Percentiles rank a stretch among this genome's conserved stretches.
phyloP scores from a whole-genome alignment of 108 stramenopile genomes.

The Bacterosira constricta region DNA sequence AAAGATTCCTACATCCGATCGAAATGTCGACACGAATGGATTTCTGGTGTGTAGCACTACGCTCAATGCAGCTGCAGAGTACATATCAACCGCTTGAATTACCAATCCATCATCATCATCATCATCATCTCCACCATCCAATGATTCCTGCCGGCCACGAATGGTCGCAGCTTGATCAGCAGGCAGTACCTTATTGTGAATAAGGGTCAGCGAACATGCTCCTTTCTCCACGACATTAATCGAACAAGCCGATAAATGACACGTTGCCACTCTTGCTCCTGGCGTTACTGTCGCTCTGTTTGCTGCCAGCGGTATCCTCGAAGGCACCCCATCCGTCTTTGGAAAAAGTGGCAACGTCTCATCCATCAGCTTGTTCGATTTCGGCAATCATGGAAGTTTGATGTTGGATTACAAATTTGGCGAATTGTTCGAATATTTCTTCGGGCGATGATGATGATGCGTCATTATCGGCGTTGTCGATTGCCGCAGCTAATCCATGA shows the following conservation, averaged over 20 bases:
- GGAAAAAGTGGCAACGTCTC: slow-evolving; percentile 55
- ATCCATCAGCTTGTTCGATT: slow-evolving; percentile 72
- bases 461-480: not conserved
- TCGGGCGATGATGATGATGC: slow-evolving; percentile 8
- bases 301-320: too few species aligned
- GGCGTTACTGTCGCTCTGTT: slow-evolving; percentile 12
- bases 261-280: slow-evolving; percentile 56
- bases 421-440: slow-evolving; percentile 69
- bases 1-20: slow-evolving; percentile 90
- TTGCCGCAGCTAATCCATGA: not conserved
- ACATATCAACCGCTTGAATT: slow-evolving; percentile 74
- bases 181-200: slow-evolving; percentile 66
- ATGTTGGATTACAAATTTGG: slow-evolving; percentile 53
- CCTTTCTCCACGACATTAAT: slow-evolving; percentile 91
- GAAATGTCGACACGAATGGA: slow-evolving; percentile 86
- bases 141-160: slow-evolving; percentile 56
- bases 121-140: slow-evolving; percentile 31
- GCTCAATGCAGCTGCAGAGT: slow-evolving; percentile 90
- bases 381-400: slow-evolving; percentile 70
- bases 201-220: slow-evolving; percentile 87
- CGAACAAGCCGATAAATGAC: too few species aligned
- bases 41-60: slow-evolving; percentile 85
- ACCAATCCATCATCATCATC: slow-evolving; percentile 32
- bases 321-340: slow-evolving; percentile 80
- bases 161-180: slow-evolving; percentile 81